These are phyloP conservation scores for Coniferiporia weirii DNA, from an alignment of 1,284 basidiomycete species.

Conservation along the genomic window DNA sequence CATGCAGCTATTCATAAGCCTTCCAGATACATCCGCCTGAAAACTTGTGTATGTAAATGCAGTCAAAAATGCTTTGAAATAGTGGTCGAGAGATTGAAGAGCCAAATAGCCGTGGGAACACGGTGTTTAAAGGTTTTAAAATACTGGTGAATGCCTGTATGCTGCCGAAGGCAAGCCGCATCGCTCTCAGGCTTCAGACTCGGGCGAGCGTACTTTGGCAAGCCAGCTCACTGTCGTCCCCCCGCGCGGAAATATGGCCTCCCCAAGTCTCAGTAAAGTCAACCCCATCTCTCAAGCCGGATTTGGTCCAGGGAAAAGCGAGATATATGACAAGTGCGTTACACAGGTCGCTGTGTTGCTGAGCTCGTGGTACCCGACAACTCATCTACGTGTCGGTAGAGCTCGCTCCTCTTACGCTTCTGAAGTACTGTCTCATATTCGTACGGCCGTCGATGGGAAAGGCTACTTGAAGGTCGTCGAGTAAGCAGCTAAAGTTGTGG, in stretches of 20 bases:
- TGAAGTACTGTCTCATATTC: slow-evolving; percentile 22
- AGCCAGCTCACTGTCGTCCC: no score
- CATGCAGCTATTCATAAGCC: no score
- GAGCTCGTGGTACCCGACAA: not conserved
- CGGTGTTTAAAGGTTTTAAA: no score
- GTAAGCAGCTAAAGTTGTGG: slow-evolving; percentile 16
- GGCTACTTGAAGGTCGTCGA: slow-evolving; percentile 24
- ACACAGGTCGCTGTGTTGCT: not conserved
- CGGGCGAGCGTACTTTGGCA: no score
- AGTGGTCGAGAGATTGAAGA: no score
- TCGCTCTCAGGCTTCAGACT: no score
- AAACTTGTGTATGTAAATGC: no score
- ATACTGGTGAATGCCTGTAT: no score
- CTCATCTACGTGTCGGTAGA: slow-evolving; percentile 5
- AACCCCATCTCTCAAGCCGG: slow-evolving; percentile 24
- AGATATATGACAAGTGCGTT: slow-evolving; percentile 25
- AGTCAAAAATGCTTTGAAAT: no score
- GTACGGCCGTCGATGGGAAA: slow-evolving; percentile 15
- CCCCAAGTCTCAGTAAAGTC: slow-evolving; percentile 8
- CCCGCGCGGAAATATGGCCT: not conserved
- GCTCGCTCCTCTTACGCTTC: slow-evolving; percentile 26
- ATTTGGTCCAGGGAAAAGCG: slow-evolving; percentile 26
- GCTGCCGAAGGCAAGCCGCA: no score
- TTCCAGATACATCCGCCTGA: no score
- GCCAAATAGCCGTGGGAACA: no score